These are phyloP conservation scores for Tylopilus balloui DNA, from an alignment of 768 basidiomycete species.

Conservation along the genomic window DNA sequence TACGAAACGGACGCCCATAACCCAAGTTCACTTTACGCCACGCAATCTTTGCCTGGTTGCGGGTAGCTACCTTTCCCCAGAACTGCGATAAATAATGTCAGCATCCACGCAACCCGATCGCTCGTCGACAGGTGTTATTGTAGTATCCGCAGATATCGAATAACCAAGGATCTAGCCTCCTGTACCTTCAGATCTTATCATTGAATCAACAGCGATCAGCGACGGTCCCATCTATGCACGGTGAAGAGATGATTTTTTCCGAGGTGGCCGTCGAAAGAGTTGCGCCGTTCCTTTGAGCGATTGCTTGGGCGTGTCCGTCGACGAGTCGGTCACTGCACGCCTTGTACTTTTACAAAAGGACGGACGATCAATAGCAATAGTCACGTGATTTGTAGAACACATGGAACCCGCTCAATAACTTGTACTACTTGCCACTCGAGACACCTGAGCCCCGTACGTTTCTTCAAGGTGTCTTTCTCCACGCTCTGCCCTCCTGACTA, in stretches of 20 bases:
- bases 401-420: conserved; percentile 4
- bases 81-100: conserved; percentile 37
- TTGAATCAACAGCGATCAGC: conserved; percentile 2
- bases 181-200: neutral
- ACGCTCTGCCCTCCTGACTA: neutral
- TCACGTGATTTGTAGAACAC: conserved; percentile 21
- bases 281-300: too few relatives aligned
- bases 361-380: too few relatives aligned
- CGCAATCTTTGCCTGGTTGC: conserved; percentile 90
- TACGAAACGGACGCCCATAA: conserved; percentile 93
- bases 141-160: neutral
- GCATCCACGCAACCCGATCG: neutral
- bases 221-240: neutral
- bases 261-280: too few relatives aligned
- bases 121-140: neutral
- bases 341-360: too few relatives aligned
- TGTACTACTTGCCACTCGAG: conserved; percentile 19
- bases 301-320: too few relatives aligned
- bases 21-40: conserved; percentile 90
- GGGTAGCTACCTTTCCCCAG: conserved; percentile 65
- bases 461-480: conserved; percentile 3
- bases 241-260: too few relatives aligned
- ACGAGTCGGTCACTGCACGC: neutral
- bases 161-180: neutral
- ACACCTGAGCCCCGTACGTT: conserved; percentile 18